A percentile compares a stretch with the other conserved stretches of the same genome.
These are phyloP conservation scores for Fraxinus cuspidata DNA, from an alignment of 257 asterid genomes.

Conservation along the genomic window DNA sequence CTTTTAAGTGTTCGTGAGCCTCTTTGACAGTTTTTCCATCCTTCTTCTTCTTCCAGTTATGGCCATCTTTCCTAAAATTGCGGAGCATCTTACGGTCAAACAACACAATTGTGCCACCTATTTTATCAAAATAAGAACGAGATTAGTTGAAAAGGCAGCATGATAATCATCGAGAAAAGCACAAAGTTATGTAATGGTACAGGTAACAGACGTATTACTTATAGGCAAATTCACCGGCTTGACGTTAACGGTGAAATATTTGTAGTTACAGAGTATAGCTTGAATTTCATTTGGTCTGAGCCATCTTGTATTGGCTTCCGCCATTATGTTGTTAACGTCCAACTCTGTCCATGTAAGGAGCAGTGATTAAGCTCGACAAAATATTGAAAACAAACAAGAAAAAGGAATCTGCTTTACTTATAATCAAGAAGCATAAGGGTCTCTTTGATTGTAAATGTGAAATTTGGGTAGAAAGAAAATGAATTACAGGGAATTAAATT, in stretches of 20 bases:
- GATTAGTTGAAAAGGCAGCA: slow-evolving; percentile 22
- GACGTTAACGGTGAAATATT: slow-evolving; percentile 68
- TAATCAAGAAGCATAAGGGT: slow-evolving; percentile 15
- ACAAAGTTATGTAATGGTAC: slow-evolving; percentile 18
- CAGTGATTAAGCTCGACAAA: slow-evolving; percentile 18
- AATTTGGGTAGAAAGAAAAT: no score
- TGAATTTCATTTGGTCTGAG: slow-evolving; percentile 94
- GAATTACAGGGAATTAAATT: no score
- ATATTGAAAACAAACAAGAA: slow-evolving; percentile 6
- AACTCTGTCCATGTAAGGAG: slow-evolving; percentile 58
- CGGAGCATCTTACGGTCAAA: slow-evolving; percentile 98
- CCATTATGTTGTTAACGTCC: slow-evolving; percentile 63
- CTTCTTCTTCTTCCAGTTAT: slow-evolving; percentile 97
- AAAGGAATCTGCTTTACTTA: neutral
- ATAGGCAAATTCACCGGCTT: slow-evolving; percentile 85
- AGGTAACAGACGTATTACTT: slow-evolving; percentile 48
- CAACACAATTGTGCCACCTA: slow-evolving; percentile 89
- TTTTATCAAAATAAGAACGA: slow-evolving; percentile 27
- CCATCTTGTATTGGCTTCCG: slow-evolving; percentile 90
- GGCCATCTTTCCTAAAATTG: slow-evolving; percentile 94
- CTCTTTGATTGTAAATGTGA: no score
- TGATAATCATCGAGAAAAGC: slow-evolving; percentile 9
- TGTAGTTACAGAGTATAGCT: slow-evolving; percentile 81
- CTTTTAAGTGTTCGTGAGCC: slow-evolving; percentile 98
- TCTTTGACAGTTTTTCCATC: slow-evolving; percentile 97